Evolutionary conservation across 129 eudicot genomes (phyloP), one percentile per base, ranked within the genome.

Genomic region (Ambrosia artemisiifolia): DNA sequence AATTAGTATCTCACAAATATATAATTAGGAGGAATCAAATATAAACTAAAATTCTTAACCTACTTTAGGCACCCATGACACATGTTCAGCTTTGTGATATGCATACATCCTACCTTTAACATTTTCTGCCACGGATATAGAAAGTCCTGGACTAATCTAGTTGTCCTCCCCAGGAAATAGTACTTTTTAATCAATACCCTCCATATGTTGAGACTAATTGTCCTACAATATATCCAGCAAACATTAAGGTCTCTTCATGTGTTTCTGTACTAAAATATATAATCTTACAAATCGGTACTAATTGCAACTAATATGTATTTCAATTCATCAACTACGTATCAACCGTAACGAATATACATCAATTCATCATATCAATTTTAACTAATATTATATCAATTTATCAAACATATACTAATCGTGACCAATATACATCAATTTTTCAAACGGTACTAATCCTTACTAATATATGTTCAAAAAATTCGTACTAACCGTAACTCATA

Each of bases 81-180:
- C 28, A 48, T 40, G 76, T 43, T 9, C 20, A 30, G 36, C 12
- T 5, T 5, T 38, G 53, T 38, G 14, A 14, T 24, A 35, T 69
- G 57, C 16, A 16, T 10, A 71, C 9, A 42, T 30, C 30, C 83
- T 87, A 90, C 96, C 88, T 72, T 77, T 78, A 24, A 81, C 68
- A 80, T 90, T 85, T 75, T 83, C 95, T 11, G 82, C 76, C 59
- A 24, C 28, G 28, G 28, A 24, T 24, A 24, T 24, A 24, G 28
- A 24, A 24, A 24, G 0, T 24, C 28, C 28, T 24, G 28, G 28
- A 24, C 28, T 24, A 24, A 24, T 24, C 28, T 24, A 1, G 28
- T 24, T 24, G 28, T 24, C 28, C 28, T 24, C 28, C 28, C 28
- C 28, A 0, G 28, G 28, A 24, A 24, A 24, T 24, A 17, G 63